Evolutionary conservation across 768 basidiomycete genomes (phyloP).

Genomic region (Suillus cothurnatus): DNA sequence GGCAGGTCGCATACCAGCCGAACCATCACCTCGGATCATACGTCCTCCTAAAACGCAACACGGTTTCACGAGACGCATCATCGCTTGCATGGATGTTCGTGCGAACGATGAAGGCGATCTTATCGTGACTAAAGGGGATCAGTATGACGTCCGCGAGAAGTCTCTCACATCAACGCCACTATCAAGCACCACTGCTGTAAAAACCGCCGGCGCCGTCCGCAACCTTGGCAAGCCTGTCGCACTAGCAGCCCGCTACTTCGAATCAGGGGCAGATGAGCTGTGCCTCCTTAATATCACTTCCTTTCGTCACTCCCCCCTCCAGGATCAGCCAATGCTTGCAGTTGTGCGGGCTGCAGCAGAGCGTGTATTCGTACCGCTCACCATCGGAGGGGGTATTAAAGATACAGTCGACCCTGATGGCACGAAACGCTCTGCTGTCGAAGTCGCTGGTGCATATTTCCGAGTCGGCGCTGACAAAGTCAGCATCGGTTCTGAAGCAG

Average conservation of each 20-base stretch:
- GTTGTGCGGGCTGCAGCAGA: constrained; percentile 90
- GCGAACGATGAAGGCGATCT: constrained; percentile 95
- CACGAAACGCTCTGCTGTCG: constrained; percentile 80
- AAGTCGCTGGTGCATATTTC: constrained; percentile 96
- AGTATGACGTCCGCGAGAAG: constrained; percentile 97
- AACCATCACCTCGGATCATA: constrained; percentile 37
- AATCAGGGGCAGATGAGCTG: constrained; percentile 90
- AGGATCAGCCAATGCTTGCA: constrained; percentile 97
- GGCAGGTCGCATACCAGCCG: constrained; percentile 37
- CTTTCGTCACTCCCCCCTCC: constrained; percentile 94
- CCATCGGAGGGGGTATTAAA: constrained; percentile 98
- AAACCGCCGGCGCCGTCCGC: constrained; percentile 76
- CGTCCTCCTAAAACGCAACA: constrained; percentile 50
- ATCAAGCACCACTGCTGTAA: constrained; percentile 32
- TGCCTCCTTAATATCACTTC: constrained; percentile 99
- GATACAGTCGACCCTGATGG: constrained; percentile 96
- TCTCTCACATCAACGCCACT: constrained; percentile 21
- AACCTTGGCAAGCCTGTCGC: constrained; percentile 98
- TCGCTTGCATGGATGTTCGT: constrained; percentile 97
- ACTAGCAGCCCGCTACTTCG: constrained; percentile 84
- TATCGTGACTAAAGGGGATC: constrained; percentile 99
- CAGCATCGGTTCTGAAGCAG: constrained; percentile 95
- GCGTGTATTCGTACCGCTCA: constrained; percentile 93
- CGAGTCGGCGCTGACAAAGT: constrained; percentile 98
- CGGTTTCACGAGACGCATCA: constrained; percentile 88